Conservation (phyloP, 208 protist species). For the Leishmania martiniquensis region DNA sequence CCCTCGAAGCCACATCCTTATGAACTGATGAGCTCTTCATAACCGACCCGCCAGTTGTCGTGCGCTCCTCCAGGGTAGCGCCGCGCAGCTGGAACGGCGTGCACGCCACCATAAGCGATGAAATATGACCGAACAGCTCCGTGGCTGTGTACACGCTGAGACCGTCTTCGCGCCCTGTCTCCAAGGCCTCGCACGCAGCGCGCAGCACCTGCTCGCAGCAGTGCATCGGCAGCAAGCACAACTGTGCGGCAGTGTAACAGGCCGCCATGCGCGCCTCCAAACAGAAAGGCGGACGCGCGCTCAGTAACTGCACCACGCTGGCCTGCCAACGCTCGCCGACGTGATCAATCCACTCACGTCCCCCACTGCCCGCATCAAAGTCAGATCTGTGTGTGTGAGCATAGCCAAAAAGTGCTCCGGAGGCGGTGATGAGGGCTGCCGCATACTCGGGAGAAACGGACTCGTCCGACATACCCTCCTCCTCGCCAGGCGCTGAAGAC, state of each 20-base stretch:
- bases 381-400: neutral
- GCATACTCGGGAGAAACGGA: neutral
- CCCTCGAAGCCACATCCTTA: neutral
- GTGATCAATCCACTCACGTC: constrained; percentile 1
- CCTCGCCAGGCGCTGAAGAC: neutral
- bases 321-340: constrained; percentile 23
- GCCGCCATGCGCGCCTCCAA: constrained; percentile 33
- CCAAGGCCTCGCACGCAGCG: constrained; percentile 34
- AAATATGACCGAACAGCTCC: constrained; percentile 45
- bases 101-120: constrained; percentile 39
- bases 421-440: constrained; percentile 26
- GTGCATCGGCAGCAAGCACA: constrained; percentile 29
- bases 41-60: neutral
- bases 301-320: constrained; percentile 41
- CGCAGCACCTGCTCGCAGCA: constrained; percentile 30
- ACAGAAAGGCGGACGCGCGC: constrained; percentile 46
- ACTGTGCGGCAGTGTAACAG: constrained; percentile 53
- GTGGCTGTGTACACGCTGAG: constrained; percentile 37
- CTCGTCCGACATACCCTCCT: neutral
- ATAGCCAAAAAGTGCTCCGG: constrained; percentile 27
- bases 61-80: constrained; percentile 11
- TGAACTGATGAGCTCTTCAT: neutral
- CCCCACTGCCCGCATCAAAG: neutral
- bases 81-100: constrained; percentile 30
- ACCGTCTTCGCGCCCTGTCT: constrained; percentile 11